Evolutionary conservation across 2,329 filamentous ascomycete species (phyloP).

Genomic region (Talaromyces sp.): DNA sequence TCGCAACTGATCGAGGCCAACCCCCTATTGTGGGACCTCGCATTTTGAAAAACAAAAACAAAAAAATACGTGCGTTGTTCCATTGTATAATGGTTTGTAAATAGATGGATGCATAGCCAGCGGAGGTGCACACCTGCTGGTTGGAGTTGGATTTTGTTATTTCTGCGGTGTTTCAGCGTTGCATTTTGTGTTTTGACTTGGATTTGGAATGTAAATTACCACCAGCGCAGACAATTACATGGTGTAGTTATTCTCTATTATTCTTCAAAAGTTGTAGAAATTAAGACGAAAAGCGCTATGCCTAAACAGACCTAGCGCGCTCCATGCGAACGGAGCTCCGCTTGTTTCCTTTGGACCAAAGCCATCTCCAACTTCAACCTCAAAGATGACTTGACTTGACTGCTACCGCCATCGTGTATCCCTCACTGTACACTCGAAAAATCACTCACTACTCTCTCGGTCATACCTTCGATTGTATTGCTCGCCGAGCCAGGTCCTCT

Average conservation of each 20-base stretch:
- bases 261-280: background rate
- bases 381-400: background rate
- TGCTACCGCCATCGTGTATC: background rate
- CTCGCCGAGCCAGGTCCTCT: background rate
- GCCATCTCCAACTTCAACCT: background rate
- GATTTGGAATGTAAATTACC: background rate
- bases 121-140: background rate
- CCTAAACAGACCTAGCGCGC: background rate
- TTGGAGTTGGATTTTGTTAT: background rate
- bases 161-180: background rate
- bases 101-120: background rate
- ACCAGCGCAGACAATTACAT: background rate
- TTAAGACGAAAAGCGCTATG: background rate
- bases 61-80: background rate
- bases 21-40: background rate
- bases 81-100: background rate
- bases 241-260: background rate
- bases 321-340: background rate
- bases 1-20: background rate
- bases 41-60: too few relatives aligned
- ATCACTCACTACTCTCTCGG: background rate
- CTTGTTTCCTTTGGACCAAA: background rate
- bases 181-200: background rate
- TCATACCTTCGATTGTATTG: background rate
- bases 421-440: background rate